phyloP scores from a whole-genome alignment of 179 eudicot species.

The Patellifolia procumbens region DNA sequence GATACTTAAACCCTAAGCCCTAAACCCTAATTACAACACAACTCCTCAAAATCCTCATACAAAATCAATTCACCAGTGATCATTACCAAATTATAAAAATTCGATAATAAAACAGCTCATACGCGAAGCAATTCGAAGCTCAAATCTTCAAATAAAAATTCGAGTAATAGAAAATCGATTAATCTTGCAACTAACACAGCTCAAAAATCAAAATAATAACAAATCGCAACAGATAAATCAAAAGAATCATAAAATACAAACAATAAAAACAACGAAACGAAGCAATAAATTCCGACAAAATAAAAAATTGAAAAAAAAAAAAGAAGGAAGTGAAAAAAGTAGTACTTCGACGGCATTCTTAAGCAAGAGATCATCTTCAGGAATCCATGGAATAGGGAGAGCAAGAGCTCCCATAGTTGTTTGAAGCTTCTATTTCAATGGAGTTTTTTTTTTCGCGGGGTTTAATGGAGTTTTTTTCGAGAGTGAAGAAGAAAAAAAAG shows the following conservation, averaged over 20 bases:
- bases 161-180: no score
- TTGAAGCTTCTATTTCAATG: constrained; percentile 26
- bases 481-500: not conserved
- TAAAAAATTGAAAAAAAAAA: not conserved
- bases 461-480: not conserved
- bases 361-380: constrained; percentile 64
- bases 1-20: not conserved
- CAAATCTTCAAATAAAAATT: not conserved
- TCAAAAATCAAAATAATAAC: not conserved
- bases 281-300: not conserved
- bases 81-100: not conserved
- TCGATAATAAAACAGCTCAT: not conserved
- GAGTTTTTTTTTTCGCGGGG: constrained; percentile 34
- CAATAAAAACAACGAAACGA: not conserved
- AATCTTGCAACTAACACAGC: no score
- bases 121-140: not conserved
- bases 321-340: not conserved
- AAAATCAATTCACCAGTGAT: not conserved
- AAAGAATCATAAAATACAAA: not conserved
- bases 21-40: constrained; percentile 9
- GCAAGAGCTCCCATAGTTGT: constrained; percentile 59
- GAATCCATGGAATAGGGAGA: constrained; percentile 51
- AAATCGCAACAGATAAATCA: not conserved
- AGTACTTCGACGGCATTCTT: constrained; percentile 68
- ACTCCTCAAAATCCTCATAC: not conserved